Base-by-base conservation (phyloP, 805 yeast genomes). In the Torulaspora gathmanii region DNA sequence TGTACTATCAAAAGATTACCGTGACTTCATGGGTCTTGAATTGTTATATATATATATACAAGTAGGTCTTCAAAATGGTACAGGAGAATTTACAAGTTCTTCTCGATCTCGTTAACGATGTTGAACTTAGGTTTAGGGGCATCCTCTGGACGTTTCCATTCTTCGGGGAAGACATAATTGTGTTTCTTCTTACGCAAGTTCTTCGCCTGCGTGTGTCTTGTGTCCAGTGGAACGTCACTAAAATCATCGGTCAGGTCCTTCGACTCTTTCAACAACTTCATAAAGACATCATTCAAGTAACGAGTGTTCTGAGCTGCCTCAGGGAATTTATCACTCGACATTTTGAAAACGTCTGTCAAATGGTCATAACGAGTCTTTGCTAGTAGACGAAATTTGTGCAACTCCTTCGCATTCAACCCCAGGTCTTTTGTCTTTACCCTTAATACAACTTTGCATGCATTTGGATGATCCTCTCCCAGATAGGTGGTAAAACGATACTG, bases 231-330 rank as follows among this genome's bases (percentile, higher is more conserved):
- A 26, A 91, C 70, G 57, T 86, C 95, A 34, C 74, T 72, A 55
- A 86, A 86, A 47, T 76, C 76, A 45, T 83, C 85, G 3, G 71
- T 58, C 36, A 74, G 60, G 41, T 79, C 83, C 57, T 80, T 84
- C 6, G 95, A 71, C 56, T 81, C 90, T 20, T 63, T 61, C 23
- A 90, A 58, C 40, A 93, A 70, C 45, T 73, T 73, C 53, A 77
- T 75, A 52, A 89, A 70, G 22, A 80, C 72, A 44, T 80, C 84
- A 15, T 82, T 80, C 51, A 87, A 68, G 63, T 74, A 80, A 52
- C 84, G 77, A 40, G 91, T 85, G 67, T 93, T 93, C 67, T 91
- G 97, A 1, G 95, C 78, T 33, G 95, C 83, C 57, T 87, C 86
- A 6, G 79, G 72, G 63, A 75, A 86, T 56, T 75, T 75, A 41